These are phyloP conservation scores for Eucalyptus brandiana DNA, from an alignment of 345 rosid genomes.

Conservation along the genomic window DNA sequence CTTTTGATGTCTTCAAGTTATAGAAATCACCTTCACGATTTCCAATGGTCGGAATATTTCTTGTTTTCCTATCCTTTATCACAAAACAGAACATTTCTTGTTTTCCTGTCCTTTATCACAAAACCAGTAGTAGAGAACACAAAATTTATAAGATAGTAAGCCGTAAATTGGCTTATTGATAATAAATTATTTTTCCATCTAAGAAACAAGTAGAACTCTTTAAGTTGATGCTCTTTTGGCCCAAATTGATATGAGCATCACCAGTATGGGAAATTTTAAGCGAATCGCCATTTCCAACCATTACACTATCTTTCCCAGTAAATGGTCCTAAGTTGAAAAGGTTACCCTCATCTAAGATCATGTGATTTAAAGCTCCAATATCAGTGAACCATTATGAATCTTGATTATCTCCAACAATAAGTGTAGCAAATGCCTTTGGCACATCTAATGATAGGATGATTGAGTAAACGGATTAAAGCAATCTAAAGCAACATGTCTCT, in stretches of 20 bases:
- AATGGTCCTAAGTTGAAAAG: neutral
- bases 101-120: neutral
- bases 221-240: neutral
- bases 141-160: neutral
- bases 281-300: neutral
- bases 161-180: neutral
- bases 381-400: neutral
- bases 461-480: neutral
- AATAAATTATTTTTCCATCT: neutral
- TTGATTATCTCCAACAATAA: neutral
- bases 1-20: neutral
- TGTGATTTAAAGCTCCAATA: neutral
- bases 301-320: neutral
- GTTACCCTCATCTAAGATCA: neutral
- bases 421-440: too few species aligned
- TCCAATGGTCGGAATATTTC: neutral
- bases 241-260: neutral
- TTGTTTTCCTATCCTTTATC: neutral
- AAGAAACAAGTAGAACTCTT: neutral
- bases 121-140: neutral
- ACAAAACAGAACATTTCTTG: neutral
- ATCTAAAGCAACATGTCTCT: neutral
- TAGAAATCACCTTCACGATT: neutral
- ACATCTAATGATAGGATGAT: neutral
- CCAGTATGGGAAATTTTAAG: neutral